These are phyloP conservation scores for Apiotrichum laibachii DNA, from an alignment of 1,284 basidiomycete species.

Conservation along the genomic window DNA sequence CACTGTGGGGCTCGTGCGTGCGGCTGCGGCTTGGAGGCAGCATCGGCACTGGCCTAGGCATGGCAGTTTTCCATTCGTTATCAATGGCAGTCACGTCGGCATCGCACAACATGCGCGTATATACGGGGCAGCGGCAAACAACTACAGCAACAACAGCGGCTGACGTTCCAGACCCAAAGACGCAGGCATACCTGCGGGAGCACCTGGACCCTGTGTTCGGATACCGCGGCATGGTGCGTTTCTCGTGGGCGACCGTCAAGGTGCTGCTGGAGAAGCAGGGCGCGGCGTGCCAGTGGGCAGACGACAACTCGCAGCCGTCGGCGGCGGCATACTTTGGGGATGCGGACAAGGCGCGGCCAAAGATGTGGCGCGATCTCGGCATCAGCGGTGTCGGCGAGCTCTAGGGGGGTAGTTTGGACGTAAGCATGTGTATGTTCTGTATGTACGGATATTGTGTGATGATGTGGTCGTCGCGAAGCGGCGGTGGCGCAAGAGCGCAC, in stretches of 20 bases:
- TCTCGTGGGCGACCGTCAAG: constrained; percentile 94
- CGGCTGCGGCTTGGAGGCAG: too few species aligned
- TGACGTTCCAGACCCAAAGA: constrained; percentile 72
- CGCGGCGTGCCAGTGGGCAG: constrained; percentile 75
- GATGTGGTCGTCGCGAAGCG: too few species aligned
- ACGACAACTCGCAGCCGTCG: constrained; percentile 69
- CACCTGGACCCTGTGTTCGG: constrained; percentile 87
- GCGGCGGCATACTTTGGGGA: constrained; percentile 70
- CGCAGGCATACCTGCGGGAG: constrained; percentile 76
- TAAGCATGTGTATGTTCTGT: neutral
- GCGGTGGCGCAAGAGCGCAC: neutral
- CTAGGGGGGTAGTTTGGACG: constrained; percentile 21
- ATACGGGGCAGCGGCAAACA: too few species aligned
- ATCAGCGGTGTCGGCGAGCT: constrained; percentile 63
- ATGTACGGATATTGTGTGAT: neutral
- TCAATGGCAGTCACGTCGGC: too few species aligned
- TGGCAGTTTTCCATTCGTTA: too few species aligned
- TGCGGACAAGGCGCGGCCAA: constrained; percentile 61
- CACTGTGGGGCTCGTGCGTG: too few species aligned
- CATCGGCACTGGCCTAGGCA: too few species aligned
- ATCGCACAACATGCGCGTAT: neutral
- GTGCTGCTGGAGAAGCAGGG: constrained; percentile 77
- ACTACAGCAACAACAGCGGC: neutral
- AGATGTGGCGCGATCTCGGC: constrained; percentile 67
- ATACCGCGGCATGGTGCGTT: constrained; percentile 83